These are phyloP conservation scores for Hericium coralloides DNA, from an alignment of 768 basidiomycete species.

Conservation along the genomic window DNA sequence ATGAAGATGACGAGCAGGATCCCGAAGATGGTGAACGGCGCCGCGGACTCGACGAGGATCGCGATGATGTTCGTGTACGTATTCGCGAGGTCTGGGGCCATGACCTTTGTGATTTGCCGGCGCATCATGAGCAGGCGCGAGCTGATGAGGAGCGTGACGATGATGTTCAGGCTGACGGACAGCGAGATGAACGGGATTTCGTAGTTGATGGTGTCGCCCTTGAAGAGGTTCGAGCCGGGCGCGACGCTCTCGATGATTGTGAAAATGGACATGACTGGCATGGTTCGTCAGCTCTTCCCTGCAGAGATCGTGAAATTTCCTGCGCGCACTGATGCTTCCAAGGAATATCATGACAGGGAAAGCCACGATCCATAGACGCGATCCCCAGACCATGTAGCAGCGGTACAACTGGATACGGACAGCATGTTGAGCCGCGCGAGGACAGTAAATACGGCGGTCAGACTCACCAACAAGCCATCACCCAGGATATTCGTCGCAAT, in stretches of 20 bases:
- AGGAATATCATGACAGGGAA: conserved; percentile 18
- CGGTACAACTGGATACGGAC: conserved; percentile 14
- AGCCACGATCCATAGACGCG: conserved; percentile 12
- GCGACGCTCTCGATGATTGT: conserved; percentile 29
- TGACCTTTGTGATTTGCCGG: conserved; percentile 18
- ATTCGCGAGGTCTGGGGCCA: conserved; percentile 23
- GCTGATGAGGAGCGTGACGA: conserved; percentile 32
- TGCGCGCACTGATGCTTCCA: conserved; percentile 14
- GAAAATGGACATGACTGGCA: conserved; percentile 31
- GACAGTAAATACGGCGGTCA: not conserved
- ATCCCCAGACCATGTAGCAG: conserved; percentile 19
- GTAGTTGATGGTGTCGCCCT: conserved; percentile 28
- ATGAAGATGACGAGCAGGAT: conserved; percentile 32
- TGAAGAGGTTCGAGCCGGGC: conserved; percentile 33
- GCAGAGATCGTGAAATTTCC: not conserved
- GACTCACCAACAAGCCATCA: conserved; percentile 20
- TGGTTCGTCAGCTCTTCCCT: not conserved
- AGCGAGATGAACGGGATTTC: conserved; percentile 32
- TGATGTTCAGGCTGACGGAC: conserved; percentile 32
- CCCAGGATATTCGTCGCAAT: conserved; percentile 17
- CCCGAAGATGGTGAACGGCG: conserved; percentile 30
- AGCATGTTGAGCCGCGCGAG: not conserved
- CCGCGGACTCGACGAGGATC: conserved; percentile 33
- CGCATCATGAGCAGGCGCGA: conserved; percentile 27
- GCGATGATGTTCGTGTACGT: conserved; percentile 30